Evolutionary conservation across 306 rosid species (phyloP).

Genomic region (Rubus idaeus): DNA sequence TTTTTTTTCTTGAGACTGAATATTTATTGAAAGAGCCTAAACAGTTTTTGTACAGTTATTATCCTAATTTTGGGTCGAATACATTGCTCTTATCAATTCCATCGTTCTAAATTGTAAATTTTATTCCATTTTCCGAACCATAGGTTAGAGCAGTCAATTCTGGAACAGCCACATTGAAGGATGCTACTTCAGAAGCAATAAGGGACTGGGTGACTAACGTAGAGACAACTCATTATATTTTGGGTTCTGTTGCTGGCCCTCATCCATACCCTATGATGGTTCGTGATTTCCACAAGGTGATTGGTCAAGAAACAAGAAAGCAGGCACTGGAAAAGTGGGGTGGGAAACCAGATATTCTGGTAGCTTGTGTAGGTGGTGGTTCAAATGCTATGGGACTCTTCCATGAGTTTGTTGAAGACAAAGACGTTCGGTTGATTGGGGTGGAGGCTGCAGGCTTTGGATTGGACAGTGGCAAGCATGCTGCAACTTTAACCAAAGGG

Average conservation of each 20-base stretch:
- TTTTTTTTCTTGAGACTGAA: background rate
- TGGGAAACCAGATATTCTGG: constrained; percentile 81
- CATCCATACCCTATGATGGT: constrained; percentile 99
- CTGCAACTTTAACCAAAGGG: constrained; percentile 83
- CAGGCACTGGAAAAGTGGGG: constrained; percentile 93
- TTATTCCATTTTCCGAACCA: background rate
- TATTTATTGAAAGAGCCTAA: background rate
- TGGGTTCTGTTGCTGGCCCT: constrained; percentile 94
- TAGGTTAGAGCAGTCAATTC: constrained; percentile 85
- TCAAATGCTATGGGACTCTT: constrained; percentile 93
- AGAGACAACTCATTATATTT: constrained; percentile 90
- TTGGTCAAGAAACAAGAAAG: constrained; percentile 87
- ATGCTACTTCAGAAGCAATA: constrained; percentile 94
- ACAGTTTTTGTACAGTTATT: too few species aligned
- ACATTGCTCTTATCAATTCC: background rate
- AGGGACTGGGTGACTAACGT: constrained; percentile 98
- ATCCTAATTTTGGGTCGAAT: background rate
- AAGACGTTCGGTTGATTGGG: constrained; percentile 73
- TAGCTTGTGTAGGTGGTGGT: constrained; percentile 94
- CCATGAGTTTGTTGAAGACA: constrained; percentile 75
- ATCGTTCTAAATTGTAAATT: background rate
- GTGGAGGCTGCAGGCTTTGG: constrained; percentile 98
- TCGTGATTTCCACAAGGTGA: constrained; percentile 84
- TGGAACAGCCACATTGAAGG: constrained; percentile 90
- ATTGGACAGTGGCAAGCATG: constrained; percentile 87